Percentiles rank a stretch among this genome's conserved stretches.
Evolutionary conservation across 2,329 filamentous ascomycete genomes (phyloP).

Genomic region (Diaporthe aspalathi): DNA sequence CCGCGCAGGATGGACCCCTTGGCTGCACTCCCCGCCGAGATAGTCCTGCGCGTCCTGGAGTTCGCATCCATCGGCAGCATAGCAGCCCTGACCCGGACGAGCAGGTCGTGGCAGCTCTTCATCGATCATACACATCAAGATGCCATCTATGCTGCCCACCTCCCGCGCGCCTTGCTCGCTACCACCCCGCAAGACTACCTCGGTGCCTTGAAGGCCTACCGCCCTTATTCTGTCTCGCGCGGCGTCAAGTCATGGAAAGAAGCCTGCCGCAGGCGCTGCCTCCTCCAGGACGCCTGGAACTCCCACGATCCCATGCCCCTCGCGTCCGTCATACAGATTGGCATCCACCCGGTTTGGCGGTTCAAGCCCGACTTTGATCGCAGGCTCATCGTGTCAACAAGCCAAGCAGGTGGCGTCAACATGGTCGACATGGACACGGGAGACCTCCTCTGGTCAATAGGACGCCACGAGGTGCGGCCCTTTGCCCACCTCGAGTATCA

Average conservation of each 20-base stretch:
- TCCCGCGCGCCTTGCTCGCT: background rate
- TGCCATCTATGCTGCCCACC: constrained; percentile 40
- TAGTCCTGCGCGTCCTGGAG: constrained; percentile 42
- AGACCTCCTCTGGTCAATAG: constrained; percentile 50
- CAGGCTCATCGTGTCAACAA: constrained; percentile 57
- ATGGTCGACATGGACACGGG: constrained; percentile 60
- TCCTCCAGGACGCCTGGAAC: constrained; percentile 54
- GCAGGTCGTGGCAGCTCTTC: constrained; percentile 42
- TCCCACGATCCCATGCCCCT: constrained; percentile 47
- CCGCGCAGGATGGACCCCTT: constrained; percentile 39
- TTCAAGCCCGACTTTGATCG: constrained; percentile 59
- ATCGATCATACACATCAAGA: constrained; percentile 41
- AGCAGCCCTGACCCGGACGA: constrained; percentile 38
- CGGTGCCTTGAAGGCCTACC: constrained; percentile 44
- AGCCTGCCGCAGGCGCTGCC: constrained; percentile 53
- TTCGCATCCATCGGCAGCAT: constrained; percentile 39
- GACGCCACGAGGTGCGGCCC: constrained; percentile 50
- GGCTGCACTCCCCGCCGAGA: constrained; percentile 40
- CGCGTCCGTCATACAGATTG: constrained; percentile 55
- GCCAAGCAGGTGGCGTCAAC: constrained; percentile 56
- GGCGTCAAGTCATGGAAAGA: constrained; percentile 55
- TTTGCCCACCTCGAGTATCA: constrained; percentile 61
- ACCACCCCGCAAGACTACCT: constrained; percentile 31
- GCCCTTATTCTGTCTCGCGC: constrained; percentile 46
- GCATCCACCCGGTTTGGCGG: constrained; percentile 56